Base-by-base conservation (phyloP, 805 yeast genomes). In the Kodamaea jinghongensis region DNA sequence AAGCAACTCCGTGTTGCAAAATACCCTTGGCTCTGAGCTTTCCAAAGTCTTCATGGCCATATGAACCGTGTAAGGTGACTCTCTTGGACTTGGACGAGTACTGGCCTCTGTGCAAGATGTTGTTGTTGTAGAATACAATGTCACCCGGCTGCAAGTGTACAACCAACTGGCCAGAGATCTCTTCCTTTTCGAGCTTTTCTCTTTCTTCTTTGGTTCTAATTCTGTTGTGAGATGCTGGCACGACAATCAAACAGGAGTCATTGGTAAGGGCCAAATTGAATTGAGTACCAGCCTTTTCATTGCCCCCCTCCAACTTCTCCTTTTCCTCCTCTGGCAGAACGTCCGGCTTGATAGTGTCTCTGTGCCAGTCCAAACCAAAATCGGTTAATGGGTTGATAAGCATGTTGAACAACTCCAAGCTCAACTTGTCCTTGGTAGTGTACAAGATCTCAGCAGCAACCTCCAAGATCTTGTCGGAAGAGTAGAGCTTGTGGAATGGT, bases 311-410 rank as follows among this genome's bases (percentile, higher is more conserved):
- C 36, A 74, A 55, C 43, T 64, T 65, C 31, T 50, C 56, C 4
- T 63, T 62, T 49, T 74, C 79, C 48, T 73, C 71, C 38, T 68
- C 73, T 5, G 60, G 63, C 4, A 69, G 54, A 13, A 58, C 76
- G 20, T 70, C 75, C 9, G 77, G 76, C 41, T 63, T 63, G 38
- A 75, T 71, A 45, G 67, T 66, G 51, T 75, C 79, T 28, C 79
- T 58, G 51, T 75, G 79, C 79, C 79, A 74, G 43, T 68, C 73
- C 46, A 74, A 60, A n/a, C 65, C 78, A 52, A 74, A 74, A 51
- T 73, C 76, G 8, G 75, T 69, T 39, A 70, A 58, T 3, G 79
- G 79, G 45, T 73, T 73, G 46, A 74, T 71, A 43, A 74, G 63
- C 78, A 74, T 71, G 51, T 74, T 73, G 52, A 74, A 62, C 36